phyloP scores from a whole-genome alignment of 2,329 filamentous ascomycete genomes.

The Cercospora citrullina region DNA sequence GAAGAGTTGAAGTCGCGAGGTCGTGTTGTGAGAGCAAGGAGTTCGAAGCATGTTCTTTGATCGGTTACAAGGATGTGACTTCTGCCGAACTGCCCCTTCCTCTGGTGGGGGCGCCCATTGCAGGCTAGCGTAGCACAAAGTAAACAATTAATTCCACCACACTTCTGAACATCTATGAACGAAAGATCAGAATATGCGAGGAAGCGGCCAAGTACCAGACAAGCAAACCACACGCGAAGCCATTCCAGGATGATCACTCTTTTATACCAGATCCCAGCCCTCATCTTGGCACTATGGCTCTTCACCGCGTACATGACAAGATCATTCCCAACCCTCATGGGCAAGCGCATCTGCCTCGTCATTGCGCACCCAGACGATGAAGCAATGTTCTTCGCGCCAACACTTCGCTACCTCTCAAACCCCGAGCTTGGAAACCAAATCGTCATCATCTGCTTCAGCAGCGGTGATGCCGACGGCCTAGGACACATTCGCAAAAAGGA shows the following conservation, averaged over 20 bases:
- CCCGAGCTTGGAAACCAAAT: constrained; percentile 83
- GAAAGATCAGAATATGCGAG: constrained; percentile 11
- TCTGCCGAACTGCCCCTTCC: constrained; percentile 3
- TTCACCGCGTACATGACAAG: constrained; percentile 48
- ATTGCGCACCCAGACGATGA: constrained; percentile 98
- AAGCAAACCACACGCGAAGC: not conserved
- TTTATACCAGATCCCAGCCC: constrained; percentile 43
- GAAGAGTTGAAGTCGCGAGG: not conserved
- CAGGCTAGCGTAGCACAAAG: constrained; percentile 2
- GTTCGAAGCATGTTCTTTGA: not conserved
- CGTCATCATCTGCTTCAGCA: constrained; percentile 90
- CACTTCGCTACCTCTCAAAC: constrained; percentile 77
- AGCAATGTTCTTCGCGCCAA: constrained; percentile 98
- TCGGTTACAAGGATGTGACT: constrained; percentile 3
- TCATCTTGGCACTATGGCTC: constrained; percentile 49
- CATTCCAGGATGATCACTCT: constrained; percentile 42
- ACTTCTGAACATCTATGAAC: not conserved
- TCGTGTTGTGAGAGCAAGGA: not conserved
- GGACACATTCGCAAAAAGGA: constrained; percentile 82
- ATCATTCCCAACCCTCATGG: constrained; percentile 66
- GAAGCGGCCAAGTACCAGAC: not conserved
- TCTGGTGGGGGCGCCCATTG: not conserved
- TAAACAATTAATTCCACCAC: not conserved
- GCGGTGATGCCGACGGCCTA: constrained; percentile 84
- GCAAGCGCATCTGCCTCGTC: constrained; percentile 86